Evolutionary conservation across 495 filamentous ascomycete genomes (phyloP).

Genomic region (Rhypophila decipiens): DNA sequence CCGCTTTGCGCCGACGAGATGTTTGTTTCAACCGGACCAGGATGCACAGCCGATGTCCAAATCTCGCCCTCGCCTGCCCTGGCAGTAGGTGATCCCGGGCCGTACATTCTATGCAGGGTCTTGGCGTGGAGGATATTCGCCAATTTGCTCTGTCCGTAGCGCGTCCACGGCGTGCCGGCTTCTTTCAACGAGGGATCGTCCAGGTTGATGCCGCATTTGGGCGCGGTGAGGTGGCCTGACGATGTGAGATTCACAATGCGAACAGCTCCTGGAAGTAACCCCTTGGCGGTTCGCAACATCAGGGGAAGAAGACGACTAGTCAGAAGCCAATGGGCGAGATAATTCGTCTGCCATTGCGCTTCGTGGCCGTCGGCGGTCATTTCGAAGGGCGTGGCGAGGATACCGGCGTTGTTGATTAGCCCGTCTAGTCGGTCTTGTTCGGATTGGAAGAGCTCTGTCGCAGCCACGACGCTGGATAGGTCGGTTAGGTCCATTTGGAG

Average conservation of each 20-base stretch:
- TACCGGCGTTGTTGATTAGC: slow-evolving; percentile 27
- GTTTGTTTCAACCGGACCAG: slow-evolving; percentile 23
- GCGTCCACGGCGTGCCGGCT: slow-evolving; percentile 2
- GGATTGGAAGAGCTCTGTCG: slow-evolving; percentile 2
- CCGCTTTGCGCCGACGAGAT: slow-evolving; percentile 2
- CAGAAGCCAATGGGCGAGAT: slow-evolving; percentile 39
- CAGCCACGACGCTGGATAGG: slow-evolving; percentile 20
- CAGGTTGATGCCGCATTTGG: slow-evolving; percentile 32
- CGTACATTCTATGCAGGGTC: slow-evolving; percentile 26
- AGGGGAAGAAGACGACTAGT: slow-evolving; percentile 34
- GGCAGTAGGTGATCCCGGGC: slow-evolving; percentile 27
- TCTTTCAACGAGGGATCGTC: slow-evolving; percentile 14
- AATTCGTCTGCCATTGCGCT: slow-evolving; percentile 41
- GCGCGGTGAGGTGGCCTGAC: slow-evolving; percentile 28
- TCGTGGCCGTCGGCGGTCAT: slow-evolving; percentile 45
- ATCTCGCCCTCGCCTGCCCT: slow-evolving; percentile 36
- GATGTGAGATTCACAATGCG: slow-evolving; percentile 37
- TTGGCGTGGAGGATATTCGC: slow-evolving; percentile 26
- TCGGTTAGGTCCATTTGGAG: slow-evolving; percentile 39
- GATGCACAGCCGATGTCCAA: slow-evolving; percentile 37
- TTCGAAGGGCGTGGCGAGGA: slow-evolving; percentile 20
- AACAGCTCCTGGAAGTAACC: slow-evolving; percentile 23
- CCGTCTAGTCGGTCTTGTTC: slow-evolving; percentile 23
- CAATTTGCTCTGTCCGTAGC: slow-evolving; percentile 19
- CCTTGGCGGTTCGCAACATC: slow-evolving; percentile 23